Evolutionary conservation across 495 filamentous ascomycete species (phyloP), one percentile per base, ranked within the genome.

Genomic region (Penicillium bialowiezense): DNA sequence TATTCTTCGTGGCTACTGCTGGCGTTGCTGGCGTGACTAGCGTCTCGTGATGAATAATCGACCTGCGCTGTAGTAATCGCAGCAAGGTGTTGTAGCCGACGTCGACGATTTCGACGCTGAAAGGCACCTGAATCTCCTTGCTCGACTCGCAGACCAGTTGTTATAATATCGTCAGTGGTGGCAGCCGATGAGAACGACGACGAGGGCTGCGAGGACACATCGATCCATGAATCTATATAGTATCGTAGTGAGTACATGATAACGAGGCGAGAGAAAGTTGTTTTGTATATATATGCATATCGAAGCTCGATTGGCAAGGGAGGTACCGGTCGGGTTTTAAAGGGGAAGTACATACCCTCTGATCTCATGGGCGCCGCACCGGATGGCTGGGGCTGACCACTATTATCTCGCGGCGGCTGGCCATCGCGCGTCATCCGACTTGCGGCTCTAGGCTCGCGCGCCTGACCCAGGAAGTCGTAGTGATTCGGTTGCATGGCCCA

Each of bases 151-250:
- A 96, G 80, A 12, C 90, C 89, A 7, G 88, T 91, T 12, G 87
- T 91, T 43, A 95, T 86, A 56, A 95, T 87, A 47, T 96, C 91
- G 43, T 95, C 91, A 50, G 78, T 86, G 41, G 86, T 85, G 9
- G 68, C 70, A 18, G 70, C 72, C 15, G 90, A 95, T 10, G 91
- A 96, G n/a, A 93, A 73, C 24, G 83, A 87, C 12, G 93, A 95
- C 8, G 91, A 96, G 17, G 92, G 90, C 49, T 95, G 89, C 2
- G 93, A 97, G 37, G 88, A 79, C 47, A 98, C 83, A 66, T 98
- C 93, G 62, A 98, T 84, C 93, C 93, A 98, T 1, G 92, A 97
- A 70, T 97, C 93, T 91, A 80, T 62, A 58, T 73, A 77, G 61
- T 77, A 63, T 24, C 61, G 69, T 31, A 74, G 69, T 80, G 75